Base-by-base conservation (phyloP, 495 filamentous ascomycete genomes). In the Daldinia grandis region DNA sequence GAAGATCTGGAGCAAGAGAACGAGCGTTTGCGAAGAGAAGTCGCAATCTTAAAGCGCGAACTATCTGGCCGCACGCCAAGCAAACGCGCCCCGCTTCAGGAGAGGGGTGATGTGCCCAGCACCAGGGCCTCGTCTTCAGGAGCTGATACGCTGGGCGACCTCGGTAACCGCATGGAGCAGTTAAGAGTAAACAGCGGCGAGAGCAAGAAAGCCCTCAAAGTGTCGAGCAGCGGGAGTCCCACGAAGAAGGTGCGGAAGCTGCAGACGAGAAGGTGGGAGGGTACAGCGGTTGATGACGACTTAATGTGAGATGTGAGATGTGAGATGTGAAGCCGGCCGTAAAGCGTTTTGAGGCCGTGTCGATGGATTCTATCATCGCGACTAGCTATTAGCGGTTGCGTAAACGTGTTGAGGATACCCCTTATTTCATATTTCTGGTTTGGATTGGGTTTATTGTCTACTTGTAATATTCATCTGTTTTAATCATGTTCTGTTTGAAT, bases 1-100 rank as follows among this genome's bases (percentile, higher is more conserved):
- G 83, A 84, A 78, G 78, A 88, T 67, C 81, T 92, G 25, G 86
- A 89, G 71, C 69, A 83, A 35, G 90, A 91, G 77, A 88, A 92
- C 64, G 86, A 90, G 60, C 75, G 81, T 54, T 76, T 89, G 71
- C 81, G 84, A 58, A 77, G 84, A 25, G 86, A 89, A 59, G 74
- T 88, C 3, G 77, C 81, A 9, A 73, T 82, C 12, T 64, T 89
- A 15, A 81, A 82, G 53, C 76, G 86, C 50, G 87, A 88, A 68
- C 19, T 85, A 3, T 70, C 78, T 0, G 74, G 67, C 31, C 76
- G 81, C 64, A 80, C 79, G 17, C 81, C 81, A 1, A 78, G 71
- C 30, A 84, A 81, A 64, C 74, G 85, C 17, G 66, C 76, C 54
- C 85, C 85, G 7, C 75, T 85, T 9, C 74, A 76, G 55, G 82